Evolutionary conservation across 441 rosid genomes (phyloP).

Genomic region (Capsella rubella): DNA sequence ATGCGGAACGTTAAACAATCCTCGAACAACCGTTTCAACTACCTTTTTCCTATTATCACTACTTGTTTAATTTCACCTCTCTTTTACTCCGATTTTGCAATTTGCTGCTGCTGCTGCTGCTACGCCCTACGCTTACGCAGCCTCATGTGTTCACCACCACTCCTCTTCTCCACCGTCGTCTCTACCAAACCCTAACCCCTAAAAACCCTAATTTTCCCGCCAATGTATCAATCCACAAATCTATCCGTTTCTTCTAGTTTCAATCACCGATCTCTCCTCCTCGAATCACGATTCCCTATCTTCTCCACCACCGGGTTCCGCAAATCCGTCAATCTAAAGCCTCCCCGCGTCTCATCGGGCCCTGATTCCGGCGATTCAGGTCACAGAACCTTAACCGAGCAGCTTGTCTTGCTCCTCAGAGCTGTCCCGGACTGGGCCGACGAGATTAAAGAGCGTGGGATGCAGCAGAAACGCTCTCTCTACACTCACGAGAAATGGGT

Average conservation of each 20-base stretch:
- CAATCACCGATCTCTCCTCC: conserved; percentile 25
- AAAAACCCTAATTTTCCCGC: conserved; percentile 44
- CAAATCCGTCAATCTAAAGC: conserved; percentile 39
- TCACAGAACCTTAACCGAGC: conserved; percentile 26
- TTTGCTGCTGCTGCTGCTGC: neutral
- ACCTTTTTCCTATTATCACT: conserved; percentile 35
- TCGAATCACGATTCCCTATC: conserved; percentile 31
- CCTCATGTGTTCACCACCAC: conserved; percentile 28
- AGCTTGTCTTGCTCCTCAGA: conserved; percentile 53
- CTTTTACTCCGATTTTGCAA: neutral
- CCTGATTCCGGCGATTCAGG: conserved; percentile 32
- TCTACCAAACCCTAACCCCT: conserved; percentile 28
- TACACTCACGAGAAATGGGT: conserved; percentile 84
- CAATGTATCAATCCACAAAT: conserved; percentile 54
- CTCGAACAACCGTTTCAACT: conserved; percentile 36
- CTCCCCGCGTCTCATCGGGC: conserved; percentile 42
- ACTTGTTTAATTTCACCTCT: neutral
- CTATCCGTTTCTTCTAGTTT: conserved; percentile 49
- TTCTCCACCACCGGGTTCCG: conserved; percentile 43
- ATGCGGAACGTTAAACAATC: neutral
- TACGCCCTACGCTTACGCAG: neutral
- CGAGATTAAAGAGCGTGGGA: conserved; percentile 76
- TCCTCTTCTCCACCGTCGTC: conserved; percentile 40
- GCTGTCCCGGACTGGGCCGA: conserved; percentile 92
- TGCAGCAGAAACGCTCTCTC: conserved; percentile 70